A percentile compares a stretch with the other conserved stretches of the same genome.
These are phyloP conservation scores for Eucalyptus brandiana DNA, from an alignment of 345 rosid species.

Conservation along the genomic window DNA sequence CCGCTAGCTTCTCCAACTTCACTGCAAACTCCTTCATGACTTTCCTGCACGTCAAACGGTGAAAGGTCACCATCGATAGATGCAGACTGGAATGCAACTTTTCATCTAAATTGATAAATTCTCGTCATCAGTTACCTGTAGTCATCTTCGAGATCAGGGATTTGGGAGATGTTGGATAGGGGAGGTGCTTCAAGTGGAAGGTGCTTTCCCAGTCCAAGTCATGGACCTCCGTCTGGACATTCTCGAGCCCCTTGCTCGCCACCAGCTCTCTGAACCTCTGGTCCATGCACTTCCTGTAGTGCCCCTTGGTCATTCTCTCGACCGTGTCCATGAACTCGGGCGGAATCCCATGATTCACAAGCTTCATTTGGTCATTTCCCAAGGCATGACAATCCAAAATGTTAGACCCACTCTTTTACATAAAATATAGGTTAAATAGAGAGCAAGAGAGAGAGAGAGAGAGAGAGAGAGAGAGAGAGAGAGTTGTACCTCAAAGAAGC, in stretches of 20 bases:
- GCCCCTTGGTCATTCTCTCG: conserved; percentile 61
- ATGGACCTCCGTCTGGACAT: conserved; percentile 41
- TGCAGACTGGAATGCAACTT: neutral
- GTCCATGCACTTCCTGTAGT: conserved; percentile 74
- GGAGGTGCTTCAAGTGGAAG: conserved; percentile 64
- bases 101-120: neutral
- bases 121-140: conserved; percentile 30
- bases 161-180: conserved; percentile 35
- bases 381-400: neutral
- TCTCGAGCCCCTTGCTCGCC: conserved; percentile 45
- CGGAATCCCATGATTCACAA: conserved; percentile 66
- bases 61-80: neutral
- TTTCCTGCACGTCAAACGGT: conserved; percentile 16
- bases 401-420: neutral
- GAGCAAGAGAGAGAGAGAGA: too few species aligned
- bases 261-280: conserved; percentile 62
- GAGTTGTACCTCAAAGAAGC: conserved; percentile 75
- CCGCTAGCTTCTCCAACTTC: conserved; percentile 66
- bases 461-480: neutral
- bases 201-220: conserved; percentile 95
- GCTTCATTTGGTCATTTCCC: conserved; percentile 4
- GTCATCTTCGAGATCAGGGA: conserved; percentile 65
- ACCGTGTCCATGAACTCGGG: conserved; percentile 53
- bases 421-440: neutral
- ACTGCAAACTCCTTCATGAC: conserved; percentile 68